Conservation (phyloP, 2,329 filamentous ascomycete species). For the Trichophyton rubrum region DNA sequence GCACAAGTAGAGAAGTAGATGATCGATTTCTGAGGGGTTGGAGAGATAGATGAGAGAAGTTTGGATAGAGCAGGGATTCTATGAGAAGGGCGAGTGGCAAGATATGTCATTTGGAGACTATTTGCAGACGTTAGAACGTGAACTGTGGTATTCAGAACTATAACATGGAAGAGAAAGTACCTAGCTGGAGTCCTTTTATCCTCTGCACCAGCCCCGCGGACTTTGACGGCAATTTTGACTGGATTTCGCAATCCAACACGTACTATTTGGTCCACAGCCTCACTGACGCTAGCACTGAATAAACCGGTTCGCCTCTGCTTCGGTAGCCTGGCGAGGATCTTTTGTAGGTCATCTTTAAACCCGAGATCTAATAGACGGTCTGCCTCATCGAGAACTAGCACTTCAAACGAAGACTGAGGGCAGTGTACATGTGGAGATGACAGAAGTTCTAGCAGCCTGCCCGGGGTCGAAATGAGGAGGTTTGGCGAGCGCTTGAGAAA, state of each 20-base stretch:
- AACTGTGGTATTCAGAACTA: not conserved
- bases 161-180: constrained; percentile 15
- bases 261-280: constrained; percentile 86
- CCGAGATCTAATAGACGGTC: constrained; percentile 86
- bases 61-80: constrained; percentile 65
- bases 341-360: constrained; percentile 82
- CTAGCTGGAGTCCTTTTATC: constrained; percentile 81
- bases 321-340: constrained; percentile 68
- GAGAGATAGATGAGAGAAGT: constrained; percentile 56
- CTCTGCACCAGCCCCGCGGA: constrained; percentile 62
- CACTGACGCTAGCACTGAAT: constrained; percentile 91
- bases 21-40: constrained; percentile 70
- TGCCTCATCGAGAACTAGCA: constrained; percentile 86
- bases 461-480: constrained; percentile 79
- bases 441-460: constrained; percentile 75
- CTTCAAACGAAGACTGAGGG: constrained; percentile 78
- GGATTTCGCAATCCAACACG: constrained; percentile 85
- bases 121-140: not conserved
- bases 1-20: constrained; percentile 90
- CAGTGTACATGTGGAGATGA: constrained; percentile 79
- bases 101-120: constrained; percentile 77
- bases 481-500: constrained; percentile 82
- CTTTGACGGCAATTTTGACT: constrained; percentile 86
- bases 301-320: constrained; percentile 89
- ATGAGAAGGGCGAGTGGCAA: constrained; percentile 60